A percentile compares a stretch with the other conserved stretches of the same genome.
Conservation (phyloP, 495 filamentous ascomycete genomes). For the Neurospora terricola region DNA sequence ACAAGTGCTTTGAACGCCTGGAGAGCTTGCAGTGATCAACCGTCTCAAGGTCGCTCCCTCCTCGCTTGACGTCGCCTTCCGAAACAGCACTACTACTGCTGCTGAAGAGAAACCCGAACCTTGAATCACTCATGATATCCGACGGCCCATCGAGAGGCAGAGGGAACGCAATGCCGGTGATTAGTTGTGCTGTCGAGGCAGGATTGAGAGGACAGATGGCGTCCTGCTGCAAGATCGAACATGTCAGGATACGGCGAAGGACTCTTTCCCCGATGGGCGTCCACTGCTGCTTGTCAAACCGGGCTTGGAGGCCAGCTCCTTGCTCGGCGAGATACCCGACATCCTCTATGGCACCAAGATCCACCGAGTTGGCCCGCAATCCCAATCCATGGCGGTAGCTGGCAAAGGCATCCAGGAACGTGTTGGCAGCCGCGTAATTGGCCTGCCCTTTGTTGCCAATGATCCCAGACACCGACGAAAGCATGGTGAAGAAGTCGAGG, state of each 20-base stretch:
- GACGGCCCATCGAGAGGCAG: neutral
- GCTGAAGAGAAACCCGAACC: slow-evolving; percentile 2
- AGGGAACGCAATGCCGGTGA: slow-evolving; percentile 20
- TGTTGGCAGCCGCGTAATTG: slow-evolving; percentile 52
- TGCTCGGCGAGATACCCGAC: slow-evolving; percentile 20
- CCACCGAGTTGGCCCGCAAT: slow-evolving; percentile 11
- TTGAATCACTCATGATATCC: neutral
- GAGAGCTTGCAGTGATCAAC: neutral
- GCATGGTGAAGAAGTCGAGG: slow-evolving; percentile 53
- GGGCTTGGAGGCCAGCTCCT: slow-evolving; percentile 1
- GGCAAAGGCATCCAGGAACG: slow-evolving; percentile 40
- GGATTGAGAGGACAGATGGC: neutral
- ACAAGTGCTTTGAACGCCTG: slow-evolving; percentile 3
- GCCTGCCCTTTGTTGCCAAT: slow-evolving; percentile 46
- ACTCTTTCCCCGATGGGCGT: slow-evolving; percentile 22
- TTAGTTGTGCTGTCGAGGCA: slow-evolving; percentile 8
- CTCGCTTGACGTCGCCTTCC: neutral
- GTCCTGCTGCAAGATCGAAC: slow-evolving; percentile 24
- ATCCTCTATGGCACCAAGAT: slow-evolving; percentile 17
- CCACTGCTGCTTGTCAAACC: slow-evolving; percentile 17
- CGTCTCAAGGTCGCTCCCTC: neutral
- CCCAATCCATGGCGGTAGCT: slow-evolving; percentile 14
- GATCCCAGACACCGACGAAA: slow-evolving; percentile 28
- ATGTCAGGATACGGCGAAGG: slow-evolving; percentile 21
- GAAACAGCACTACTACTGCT: neutral